phyloP scores from a whole-genome alignment of 176 grass and related monocot species.

The Bothriochloa decipiens region DNA sequence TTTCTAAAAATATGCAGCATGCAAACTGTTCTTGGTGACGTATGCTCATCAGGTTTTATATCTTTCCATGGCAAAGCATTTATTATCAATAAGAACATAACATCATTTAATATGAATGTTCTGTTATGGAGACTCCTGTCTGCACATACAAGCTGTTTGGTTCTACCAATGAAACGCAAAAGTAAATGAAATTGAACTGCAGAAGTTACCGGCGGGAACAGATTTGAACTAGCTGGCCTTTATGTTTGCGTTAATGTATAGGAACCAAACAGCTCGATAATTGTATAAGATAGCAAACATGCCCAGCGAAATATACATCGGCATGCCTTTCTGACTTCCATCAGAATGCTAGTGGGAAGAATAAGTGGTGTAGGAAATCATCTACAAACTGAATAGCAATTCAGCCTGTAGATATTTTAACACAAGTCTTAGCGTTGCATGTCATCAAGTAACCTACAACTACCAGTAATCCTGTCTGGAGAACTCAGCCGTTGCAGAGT shows the following conservation, averaged over 20 bases:
- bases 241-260: too few species aligned
- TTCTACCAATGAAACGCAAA: too few species aligned
- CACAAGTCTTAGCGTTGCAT: background rate
- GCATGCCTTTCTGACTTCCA: constrained; percentile 2
- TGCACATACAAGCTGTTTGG: background rate
- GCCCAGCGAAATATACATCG: background rate
- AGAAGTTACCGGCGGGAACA: too few species aligned
- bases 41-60: background rate
- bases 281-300: constrained; percentile 7
- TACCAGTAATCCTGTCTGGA: constrained; percentile 1
- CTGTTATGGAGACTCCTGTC: background rate
- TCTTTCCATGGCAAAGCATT: constrained; percentile 16
- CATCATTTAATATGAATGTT: constrained; percentile 1
- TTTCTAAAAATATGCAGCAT: background rate
- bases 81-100: background rate
- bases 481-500: constrained; percentile 1
- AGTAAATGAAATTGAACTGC: too few species aligned
- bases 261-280: too few species aligned
- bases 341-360: constrained; percentile 18
- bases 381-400: constrained; percentile 3
- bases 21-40: background rate
- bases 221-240: too few species aligned
- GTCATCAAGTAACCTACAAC: constrained; percentile 11
- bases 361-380: background rate
- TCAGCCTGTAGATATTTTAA: background rate